These are phyloP conservation scores for Rubia peregrina DNA, from an alignment of 305 asterid species.

Conservation along the genomic window DNA sequence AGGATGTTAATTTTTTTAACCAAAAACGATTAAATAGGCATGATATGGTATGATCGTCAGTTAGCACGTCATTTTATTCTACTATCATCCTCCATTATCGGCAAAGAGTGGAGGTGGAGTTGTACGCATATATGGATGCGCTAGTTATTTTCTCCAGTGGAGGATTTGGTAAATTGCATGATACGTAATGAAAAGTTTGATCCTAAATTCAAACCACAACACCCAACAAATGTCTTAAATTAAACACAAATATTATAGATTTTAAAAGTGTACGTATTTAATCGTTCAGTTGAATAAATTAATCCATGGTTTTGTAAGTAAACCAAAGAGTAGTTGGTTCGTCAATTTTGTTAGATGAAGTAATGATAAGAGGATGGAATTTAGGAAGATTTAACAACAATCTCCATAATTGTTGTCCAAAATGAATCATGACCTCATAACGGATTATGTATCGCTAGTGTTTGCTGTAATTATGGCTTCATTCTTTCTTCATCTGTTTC, in stretches of 20 bases:
- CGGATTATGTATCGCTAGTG: slow-evolving; percentile 3
- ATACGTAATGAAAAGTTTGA: not conserved
- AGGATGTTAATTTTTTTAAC: not conserved
- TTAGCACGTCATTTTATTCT: not conserved
- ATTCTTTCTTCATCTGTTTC: not conserved
- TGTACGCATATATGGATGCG: not conserved
- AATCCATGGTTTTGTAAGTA: too few relatives aligned
- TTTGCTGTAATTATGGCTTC: slow-evolving; percentile 2
- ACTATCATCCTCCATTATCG: not conserved
- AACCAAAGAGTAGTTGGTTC: slow-evolving; percentile 1
- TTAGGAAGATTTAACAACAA: not conserved
- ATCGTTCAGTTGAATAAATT: too few relatives aligned
- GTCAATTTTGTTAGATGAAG: slow-evolving; percentile 12
- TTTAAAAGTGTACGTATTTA: too few relatives aligned
- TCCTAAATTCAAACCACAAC: slow-evolving; percentile 11
- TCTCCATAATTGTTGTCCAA: slow-evolving; percentile 3
- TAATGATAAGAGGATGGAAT: not conserved
- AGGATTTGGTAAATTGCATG: slow-evolving; percentile 9
- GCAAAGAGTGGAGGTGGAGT: too few relatives aligned
- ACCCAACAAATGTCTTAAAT: slow-evolving; percentile 1
- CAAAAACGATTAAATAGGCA: not conserved
- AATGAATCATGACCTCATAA: slow-evolving; percentile 5
- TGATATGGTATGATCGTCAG: slow-evolving; percentile 4
- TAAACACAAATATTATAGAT: not conserved
- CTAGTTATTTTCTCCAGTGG: not conserved